Base-by-base conservation (phyloP, 306 rosid genomes). In the Calophaca sinica region DNA sequence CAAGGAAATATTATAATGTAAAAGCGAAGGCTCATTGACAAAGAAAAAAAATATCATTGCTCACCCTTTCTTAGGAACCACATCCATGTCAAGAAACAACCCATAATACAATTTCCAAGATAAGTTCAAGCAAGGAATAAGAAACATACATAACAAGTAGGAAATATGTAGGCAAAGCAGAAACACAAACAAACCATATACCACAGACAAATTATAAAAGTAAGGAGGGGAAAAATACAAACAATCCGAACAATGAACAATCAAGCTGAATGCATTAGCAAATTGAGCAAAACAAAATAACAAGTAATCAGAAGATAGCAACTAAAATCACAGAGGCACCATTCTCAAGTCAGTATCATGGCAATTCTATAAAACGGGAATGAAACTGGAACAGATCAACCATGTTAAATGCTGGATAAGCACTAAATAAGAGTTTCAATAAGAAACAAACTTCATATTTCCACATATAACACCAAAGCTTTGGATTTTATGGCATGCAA, bases 1-100 rank as follows among this genome's bases (percentile, higher is more conserved):
- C 74, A 62, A 78, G 66, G 81, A 50, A 20, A 75, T 36, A 77
- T 41, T 62, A 79, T 15, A 65, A 13, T 57, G 38, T 53, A 63
- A 79, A 70, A 74, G 59, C 26, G 29, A 69, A 26, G 32, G 65
- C 35, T 63, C 51, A 55, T 7, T 54, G 65, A 48, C 38, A 79
- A 60, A n/a, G 36, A 48, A 10, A 12, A 12, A 12, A 33, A 73
- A 38, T 20, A 79, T 44, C 58, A 70, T 41, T 52, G 45, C 65
- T 64, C 67, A 46, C 65, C 74, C 73, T 52, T 80, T 58, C 55
- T 5, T 29, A 70, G 52, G 62, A 35, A 70, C 67, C 20, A 74
- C 58, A 36, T 12, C 57, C 4, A 14, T 6, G 12, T 81, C 39
- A 12, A 50, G 72, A 20, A 20, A 41, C 49, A 74, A 53, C 15